Evolutionary conservation across 805 yeast species (phyloP), one percentile per base, ranked within the genome.

Genomic region (Starmerella etchellsii): DNA sequence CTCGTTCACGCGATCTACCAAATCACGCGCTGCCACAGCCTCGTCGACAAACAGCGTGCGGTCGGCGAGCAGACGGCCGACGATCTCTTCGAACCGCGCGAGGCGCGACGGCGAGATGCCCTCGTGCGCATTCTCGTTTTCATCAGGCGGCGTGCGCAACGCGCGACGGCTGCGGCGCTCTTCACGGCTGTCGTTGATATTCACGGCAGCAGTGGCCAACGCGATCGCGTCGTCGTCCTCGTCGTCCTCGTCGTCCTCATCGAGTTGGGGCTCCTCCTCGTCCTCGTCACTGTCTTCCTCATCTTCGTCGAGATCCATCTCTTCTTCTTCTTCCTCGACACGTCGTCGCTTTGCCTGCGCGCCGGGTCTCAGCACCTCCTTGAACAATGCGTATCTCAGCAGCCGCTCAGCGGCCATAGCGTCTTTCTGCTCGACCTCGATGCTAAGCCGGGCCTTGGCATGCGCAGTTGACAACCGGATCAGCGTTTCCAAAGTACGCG

Each of bases 401-500:
- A 91, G 61, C 52, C 78, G 78, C 51, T 83, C 88, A 4, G 98
- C 98, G 29, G 81, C 79, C 48, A 68, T 63, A 2, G 95, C 94
- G 61, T 91, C 98, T 48, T 69, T 69, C 18, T 70, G 69, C 25
- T 78, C 83, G 15, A 91, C 79, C 1, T 73, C 69, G 51, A 72
- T 74, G 19, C 94, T 80, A 42, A 91, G 66, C 52, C 97, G 71
- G n/a, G 88, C 82, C 60, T 91, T 88, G 10, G 97, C 97, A 61
- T 91, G 97, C 0, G 98, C 97, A 1, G 96, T 82, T 0, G 96
- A 70, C 44, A 88, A 67, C 68, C 98, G 94, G 59, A 88, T 88
- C 50, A 88, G 68, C 0, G 98, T 88, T 62, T 88, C 98, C 52
- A 88, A 68, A 4, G 97, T 91, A 76, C 98, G 81, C n/a, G 97